Evolutionary conservation across 192 early-diverging fungal genomes (phyloP), one percentile per base, ranked within the genome.

Genomic region (Coemansia sp.): DNA sequence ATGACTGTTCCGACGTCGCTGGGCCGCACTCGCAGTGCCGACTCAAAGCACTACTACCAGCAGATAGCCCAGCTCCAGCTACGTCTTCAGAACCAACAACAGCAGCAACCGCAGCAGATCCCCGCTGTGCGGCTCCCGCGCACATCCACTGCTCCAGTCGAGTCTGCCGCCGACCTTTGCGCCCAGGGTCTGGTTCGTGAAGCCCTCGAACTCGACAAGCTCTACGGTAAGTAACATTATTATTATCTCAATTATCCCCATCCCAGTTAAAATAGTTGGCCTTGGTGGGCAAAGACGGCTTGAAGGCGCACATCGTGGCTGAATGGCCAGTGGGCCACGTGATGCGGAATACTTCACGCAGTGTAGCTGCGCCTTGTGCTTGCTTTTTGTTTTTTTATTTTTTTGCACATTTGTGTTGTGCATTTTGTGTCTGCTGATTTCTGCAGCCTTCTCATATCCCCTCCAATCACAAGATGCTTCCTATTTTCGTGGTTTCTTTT

Each of bases 201-300:
- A 28, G 79, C 79, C 15, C 67, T 81, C 4, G 73, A 75, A 42
- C 79, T 81, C 43, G 79, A 81, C 64, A 81, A 75, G 67, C 73
- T 81, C 46, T 81, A 75, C 45, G 79, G 79, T 81, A 81, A 81
- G 79, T 70, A 12, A n/a, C n/a, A n/a, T n/a, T n/a, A n/a, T n/a
- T n/a, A n/a, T n/a, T n/a, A n/a, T n/a, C 49, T 51, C n/a, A 12
- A n/a, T 56, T 18, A n/a, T 64, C 45, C 46, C 5, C 40, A 26
- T 29, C 30, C n/a, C n/a, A n/a, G n/a, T n/a, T n/a, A n/a, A n/a
- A n/a, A n/a, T n/a, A n/a, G n/a, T n/a, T n/a, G n/a, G n/a, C n/a
- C n/a, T n/a, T n/a, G n/a, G n/a, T n/a, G n/a, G n/a, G n/a, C n/a
- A n/a, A n/a, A n/a, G n/a, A n/a, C n/a, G n/a, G n/a, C n/a, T n/a